Evolutionary conservation across 805 yeast genomes (phyloP).

Genomic region (Metschnikowia bowlesiae): DNA sequence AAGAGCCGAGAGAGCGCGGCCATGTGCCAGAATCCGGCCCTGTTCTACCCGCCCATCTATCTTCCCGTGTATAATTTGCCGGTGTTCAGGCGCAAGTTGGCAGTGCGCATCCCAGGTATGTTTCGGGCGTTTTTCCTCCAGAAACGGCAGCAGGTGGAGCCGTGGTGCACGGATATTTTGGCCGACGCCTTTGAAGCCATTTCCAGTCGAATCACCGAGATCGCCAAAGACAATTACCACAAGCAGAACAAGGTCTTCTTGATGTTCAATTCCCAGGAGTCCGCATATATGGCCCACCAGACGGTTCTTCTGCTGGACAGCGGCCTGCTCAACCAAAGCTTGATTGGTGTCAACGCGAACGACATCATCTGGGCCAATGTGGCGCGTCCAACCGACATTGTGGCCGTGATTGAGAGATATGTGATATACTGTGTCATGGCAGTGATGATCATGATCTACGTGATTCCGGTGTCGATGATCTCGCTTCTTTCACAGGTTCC

Average conservation of each 20-base stretch:
- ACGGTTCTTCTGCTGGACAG: slow-evolving; percentile 39
- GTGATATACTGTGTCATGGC: slow-evolving; percentile 45
- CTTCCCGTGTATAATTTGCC: slow-evolving; percentile 20
- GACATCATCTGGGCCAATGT: slow-evolving; percentile 74
- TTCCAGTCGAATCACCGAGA: slow-evolving; percentile 4
- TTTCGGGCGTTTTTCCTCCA: slow-evolving; percentile 23
- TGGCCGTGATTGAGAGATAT: slow-evolving; percentile 37
- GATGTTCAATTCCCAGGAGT: slow-evolving; percentile 51
- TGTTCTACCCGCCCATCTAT: slow-evolving; percentile 35
- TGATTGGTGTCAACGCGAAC: slow-evolving; percentile 55
- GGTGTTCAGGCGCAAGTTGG: slow-evolving; percentile 16
- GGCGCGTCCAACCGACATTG: slow-evolving; percentile 31
- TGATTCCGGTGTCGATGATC: slow-evolving; percentile 77
- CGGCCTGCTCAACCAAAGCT: slow-evolving; percentile 40
- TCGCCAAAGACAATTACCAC: slow-evolving; percentile 17
- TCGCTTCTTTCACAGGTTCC: slow-evolving; percentile 75
- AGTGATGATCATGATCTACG: slow-evolving; percentile 56
- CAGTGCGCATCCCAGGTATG: slow-evolving; percentile 27
- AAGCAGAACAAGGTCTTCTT: slow-evolving; percentile 51
- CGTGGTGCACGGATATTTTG: slow-evolving; percentile 28
- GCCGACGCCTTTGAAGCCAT: slow-evolving; percentile 9
- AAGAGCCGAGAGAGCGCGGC: background rate
- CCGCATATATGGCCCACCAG: slow-evolving; percentile 65
- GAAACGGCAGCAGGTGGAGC: slow-evolving; percentile 17
- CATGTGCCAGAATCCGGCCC: background rate